phyloP scores from a whole-genome alignment of 768 basidiomycete genomes.

The Sarcodon sp. region DNA sequence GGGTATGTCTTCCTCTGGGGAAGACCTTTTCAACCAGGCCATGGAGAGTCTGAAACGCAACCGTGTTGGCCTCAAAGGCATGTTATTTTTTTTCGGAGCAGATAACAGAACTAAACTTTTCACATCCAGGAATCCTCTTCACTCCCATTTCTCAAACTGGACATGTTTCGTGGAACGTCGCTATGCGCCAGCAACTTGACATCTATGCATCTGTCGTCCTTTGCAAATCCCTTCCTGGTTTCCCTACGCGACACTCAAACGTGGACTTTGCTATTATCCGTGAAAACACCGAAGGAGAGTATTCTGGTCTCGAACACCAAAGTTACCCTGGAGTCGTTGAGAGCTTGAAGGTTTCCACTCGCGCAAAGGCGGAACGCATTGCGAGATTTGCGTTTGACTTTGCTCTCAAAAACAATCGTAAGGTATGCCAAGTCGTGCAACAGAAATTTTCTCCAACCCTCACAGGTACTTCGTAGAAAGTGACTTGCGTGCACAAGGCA shows the following conservation, averaged over 20 bases:
- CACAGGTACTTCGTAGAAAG: constrained; percentile 54
- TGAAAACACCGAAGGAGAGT: constrained; percentile 99
- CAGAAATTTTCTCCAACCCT: background rate
- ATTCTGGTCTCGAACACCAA: constrained; percentile 96
- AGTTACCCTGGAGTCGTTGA: constrained; percentile 98
- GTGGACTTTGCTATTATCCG: constrained; percentile 99
- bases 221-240: constrained; percentile 94
- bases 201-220: constrained; percentile 98
- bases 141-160: constrained; percentile 94
- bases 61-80: constrained; percentile 96
- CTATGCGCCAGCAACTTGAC: constrained; percentile 98
- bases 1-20: constrained; percentile 88
- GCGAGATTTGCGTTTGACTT: constrained; percentile 97
- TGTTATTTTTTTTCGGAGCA: constrained; percentile 7
- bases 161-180: constrained; percentile 99
- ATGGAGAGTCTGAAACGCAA: constrained; percentile 98
- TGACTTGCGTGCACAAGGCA: constrained; percentile 99
- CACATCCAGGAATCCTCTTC: constrained; percentile 79
- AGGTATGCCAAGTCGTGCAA: constrained; percentile 33
- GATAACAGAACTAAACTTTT: background rate
- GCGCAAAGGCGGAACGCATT: constrained; percentile 92
- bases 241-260: constrained; percentile 90
- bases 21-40: constrained; percentile 91
- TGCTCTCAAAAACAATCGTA: constrained; percentile 95
- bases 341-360: constrained; percentile 92